Evolutionary conservation across 495 filamentous ascomycete genomes (phyloP).

Genomic region (Parachaetomium inaequale): DNA sequence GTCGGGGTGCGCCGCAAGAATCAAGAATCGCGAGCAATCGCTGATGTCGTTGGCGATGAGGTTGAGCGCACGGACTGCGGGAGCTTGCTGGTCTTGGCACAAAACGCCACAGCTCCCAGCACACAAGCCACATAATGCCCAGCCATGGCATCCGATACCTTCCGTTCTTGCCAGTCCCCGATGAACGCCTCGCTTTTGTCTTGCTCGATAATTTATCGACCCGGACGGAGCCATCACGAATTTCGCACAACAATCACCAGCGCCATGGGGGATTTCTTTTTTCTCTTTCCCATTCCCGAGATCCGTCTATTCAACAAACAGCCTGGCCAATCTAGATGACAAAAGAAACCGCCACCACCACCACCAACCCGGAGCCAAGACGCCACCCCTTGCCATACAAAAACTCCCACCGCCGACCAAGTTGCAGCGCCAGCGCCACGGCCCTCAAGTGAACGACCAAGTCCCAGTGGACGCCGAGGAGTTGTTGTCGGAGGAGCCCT

Average conservation of each 20-base stretch:
- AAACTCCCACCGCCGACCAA: neutral
- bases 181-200: too few species aligned
- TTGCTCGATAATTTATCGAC: neutral
- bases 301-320: neutral
- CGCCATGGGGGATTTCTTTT: neutral
- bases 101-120: neutral
- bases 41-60: constrained; percentile 21
- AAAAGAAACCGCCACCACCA: neutral
- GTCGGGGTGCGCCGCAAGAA: constrained; percentile 14
- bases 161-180: neutral
- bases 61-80: constrained; percentile 18
- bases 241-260: neutral
- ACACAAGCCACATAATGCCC: neutral
- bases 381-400: neutral
- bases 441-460: neutral
- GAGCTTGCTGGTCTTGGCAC: neutral
- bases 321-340: neutral
- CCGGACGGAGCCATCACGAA: neutral
- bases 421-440: neutral
- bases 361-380: neutral
- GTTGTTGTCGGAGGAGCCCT: neutral
- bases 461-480: neutral
- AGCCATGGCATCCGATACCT: neutral
- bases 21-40: neutral
- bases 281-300: neutral